Base-by-base conservation (phyloP, 352 stramenopile genomes). In the Nothophytophthora sp. region DNA sequence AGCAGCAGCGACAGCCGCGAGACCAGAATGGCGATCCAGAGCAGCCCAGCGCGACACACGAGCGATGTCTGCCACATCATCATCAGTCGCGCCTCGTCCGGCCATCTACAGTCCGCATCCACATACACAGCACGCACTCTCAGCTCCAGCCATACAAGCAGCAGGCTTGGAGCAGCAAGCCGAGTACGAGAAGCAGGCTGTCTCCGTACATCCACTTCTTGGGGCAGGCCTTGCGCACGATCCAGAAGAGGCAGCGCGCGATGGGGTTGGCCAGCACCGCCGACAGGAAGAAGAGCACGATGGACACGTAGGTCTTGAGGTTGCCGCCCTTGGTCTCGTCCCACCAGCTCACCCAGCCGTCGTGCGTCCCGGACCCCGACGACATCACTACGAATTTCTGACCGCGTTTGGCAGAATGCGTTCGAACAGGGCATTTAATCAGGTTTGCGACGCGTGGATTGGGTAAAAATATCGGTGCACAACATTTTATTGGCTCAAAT, bases 11-110 rank as follows among this genome's bases (percentile, higher is more conserved):
- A 88, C 22, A 91, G 51, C 5, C 72, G 61, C 28, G 81, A 87
- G 9, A 87, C 76, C 23, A 63, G 20, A 29, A 91, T 58, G 20
- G 78, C 69, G 45, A 86, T 86, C 77, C 81, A 91, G 33, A 89
- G 46, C 8, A 91, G 61, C n/a, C 76, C 77, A 0, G 57, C 74
- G 30, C 81, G 76, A 46, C 71, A 89, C 20, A 91, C 40, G 9
- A 89, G 72, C 50, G 76, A 59, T 8, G 77, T 89, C 60, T 89
- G 78, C 81, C 81, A 91, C 72, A 84, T 81, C 74, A 86, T 87
- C 42, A 89, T 73, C 40, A 16, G 30, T 20, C 55, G 61, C 22
- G 78, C 77, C 29, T 91, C 78, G 41, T 88, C 63, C 0, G 81
- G 76, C 81, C 80, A 90, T 15, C 80, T 86, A 45, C n/a, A 47